Conservation (phyloP, 2,329 filamentous ascomycete genomes). For the Phialophora expanda region DNA sequence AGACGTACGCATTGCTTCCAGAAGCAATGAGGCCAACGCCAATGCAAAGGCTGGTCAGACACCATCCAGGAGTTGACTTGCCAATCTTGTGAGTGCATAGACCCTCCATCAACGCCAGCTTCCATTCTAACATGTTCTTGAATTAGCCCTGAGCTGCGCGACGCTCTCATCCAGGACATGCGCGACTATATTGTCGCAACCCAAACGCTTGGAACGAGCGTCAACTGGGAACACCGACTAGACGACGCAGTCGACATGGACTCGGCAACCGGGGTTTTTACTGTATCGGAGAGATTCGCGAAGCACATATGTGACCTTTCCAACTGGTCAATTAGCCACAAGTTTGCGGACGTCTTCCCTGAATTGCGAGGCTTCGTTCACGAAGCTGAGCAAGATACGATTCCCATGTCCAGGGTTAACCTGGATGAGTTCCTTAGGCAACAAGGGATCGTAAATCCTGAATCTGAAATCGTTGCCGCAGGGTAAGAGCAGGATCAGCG, state of each 20-base stretch:
- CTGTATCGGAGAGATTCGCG: conserved; percentile 18
- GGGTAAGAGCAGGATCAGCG: background rate
- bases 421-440: conserved; percentile 14
- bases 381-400: conserved; percentile 18
- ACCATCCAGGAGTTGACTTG: conserved; percentile 25
- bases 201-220: conserved; percentile 23
- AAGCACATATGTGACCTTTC: conserved; percentile 13
- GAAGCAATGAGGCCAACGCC: conserved; percentile 26
- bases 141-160: conserved; percentile 25
- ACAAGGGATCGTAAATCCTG: background rate
- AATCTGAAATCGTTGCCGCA: background rate
- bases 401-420: conserved; percentile 11
- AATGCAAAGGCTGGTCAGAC: conserved; percentile 21
- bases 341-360: conserved; percentile 24
- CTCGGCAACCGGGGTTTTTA: conserved; percentile 10
- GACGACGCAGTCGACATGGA: conserved; percentile 16
- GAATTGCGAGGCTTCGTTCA: conserved; percentile 22
- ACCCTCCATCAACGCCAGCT: background rate
- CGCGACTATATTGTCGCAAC: conserved; percentile 25
- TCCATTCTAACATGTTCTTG: background rate
- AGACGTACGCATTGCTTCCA: conserved; percentile 24
- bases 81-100: conserved; percentile 20
- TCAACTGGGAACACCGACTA: conserved; percentile 21
- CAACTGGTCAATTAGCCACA: conserved; percentile 25
- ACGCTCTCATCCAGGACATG: conserved; percentile 24